These are phyloP conservation scores for Leccinum subgranulosum DNA, from an alignment of 768 basidiomycete species.

Conservation along the genomic window DNA sequence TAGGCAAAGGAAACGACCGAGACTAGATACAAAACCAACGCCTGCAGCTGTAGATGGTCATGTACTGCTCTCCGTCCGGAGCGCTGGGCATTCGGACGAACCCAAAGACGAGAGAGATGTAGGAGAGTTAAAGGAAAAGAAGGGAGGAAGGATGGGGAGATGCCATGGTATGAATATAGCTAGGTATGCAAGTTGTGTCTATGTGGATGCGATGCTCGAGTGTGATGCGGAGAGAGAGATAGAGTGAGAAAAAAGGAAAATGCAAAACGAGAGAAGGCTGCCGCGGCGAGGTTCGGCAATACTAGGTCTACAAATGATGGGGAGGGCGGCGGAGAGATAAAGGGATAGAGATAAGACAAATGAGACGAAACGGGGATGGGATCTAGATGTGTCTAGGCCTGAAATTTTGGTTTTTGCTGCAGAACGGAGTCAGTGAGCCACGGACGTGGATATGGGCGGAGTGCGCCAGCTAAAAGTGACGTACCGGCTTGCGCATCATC, in stretches of 20 bases:
- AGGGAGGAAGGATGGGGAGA: slow-evolving; percentile 10
- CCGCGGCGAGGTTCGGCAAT: slow-evolving; percentile 13
- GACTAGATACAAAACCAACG: slow-evolving; percentile 23
- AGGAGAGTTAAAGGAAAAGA: slow-evolving; percentile 1
- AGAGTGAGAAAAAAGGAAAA: background rate
- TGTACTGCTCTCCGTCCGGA: slow-evolving; percentile 6
- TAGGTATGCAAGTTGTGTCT: slow-evolving; percentile 33
- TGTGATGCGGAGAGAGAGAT: slow-evolving; percentile 11
- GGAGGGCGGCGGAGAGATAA: slow-evolving; percentile 11
- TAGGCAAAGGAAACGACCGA: slow-evolving; percentile 3
- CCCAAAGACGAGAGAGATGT: slow-evolving; percentile 11
- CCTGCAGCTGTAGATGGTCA: slow-evolving; percentile 1
- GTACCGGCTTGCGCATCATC: slow-evolving; percentile 57
- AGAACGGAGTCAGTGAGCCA: background rate
- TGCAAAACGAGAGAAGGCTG: slow-evolving; percentile 17
- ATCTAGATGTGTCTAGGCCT: slow-evolving; percentile 22
- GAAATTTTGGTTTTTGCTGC: slow-evolving; percentile 35
- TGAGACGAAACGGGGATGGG: background rate
- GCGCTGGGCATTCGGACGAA: slow-evolving; percentile 18
- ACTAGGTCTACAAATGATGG: slow-evolving; percentile 23
- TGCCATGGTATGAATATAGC: slow-evolving; percentile 37
- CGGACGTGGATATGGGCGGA: background rate
- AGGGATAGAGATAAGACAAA: background rate
- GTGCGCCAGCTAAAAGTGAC: slow-evolving; percentile 10
- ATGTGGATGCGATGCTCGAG: slow-evolving; percentile 25